phyloP scores from a whole-genome alignment of 768 basidiomycete genomes.

The Mycena crocata region DNA sequence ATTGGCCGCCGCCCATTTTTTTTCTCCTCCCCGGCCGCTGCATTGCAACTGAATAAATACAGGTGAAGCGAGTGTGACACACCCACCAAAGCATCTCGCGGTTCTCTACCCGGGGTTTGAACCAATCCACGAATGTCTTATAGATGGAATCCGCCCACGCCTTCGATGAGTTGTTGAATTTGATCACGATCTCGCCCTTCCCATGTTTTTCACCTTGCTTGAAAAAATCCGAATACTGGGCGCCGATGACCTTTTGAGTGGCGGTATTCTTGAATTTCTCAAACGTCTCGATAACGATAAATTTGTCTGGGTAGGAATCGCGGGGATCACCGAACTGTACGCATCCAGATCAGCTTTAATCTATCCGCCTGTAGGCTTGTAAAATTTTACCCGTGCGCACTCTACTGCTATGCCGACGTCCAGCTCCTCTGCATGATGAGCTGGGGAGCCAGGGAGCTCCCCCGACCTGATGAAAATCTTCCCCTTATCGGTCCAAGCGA shows the following conservation, averaged over 20 bases:
- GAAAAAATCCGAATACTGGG: neutral
- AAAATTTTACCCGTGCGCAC: neutral
- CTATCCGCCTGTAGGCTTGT: neutral
- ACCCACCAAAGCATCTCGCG: conserved; percentile 9
- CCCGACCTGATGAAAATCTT: conserved; percentile 4
- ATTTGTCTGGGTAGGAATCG: conserved; percentile 4
- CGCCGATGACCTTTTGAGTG: neutral
- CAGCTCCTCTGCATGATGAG: conserved; percentile 9
- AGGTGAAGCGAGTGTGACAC: neutral
- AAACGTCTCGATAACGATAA: conserved; percentile 5
- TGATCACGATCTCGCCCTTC: conserved; percentile 34
- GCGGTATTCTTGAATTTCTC: neutral
- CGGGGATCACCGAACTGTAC: conserved; percentile 9
- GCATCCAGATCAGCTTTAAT: neutral
- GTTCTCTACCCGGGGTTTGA: neutral
- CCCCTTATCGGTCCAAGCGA: neutral
- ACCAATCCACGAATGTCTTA: conserved; percentile 11
- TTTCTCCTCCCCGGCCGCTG: conserved; percentile 1
- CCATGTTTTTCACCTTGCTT: conserved; percentile 18
- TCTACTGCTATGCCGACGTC: neutral
- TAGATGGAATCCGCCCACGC: conserved; percentile 25
- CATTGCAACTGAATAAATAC: neutral
- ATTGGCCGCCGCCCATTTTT: conserved; percentile 11
- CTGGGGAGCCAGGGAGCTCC: neutral
- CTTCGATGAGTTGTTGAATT: conserved; percentile 31